Evolutionary conservation across 305 asterid species (phyloP).

Genomic region (Andrographis paniculata): DNA sequence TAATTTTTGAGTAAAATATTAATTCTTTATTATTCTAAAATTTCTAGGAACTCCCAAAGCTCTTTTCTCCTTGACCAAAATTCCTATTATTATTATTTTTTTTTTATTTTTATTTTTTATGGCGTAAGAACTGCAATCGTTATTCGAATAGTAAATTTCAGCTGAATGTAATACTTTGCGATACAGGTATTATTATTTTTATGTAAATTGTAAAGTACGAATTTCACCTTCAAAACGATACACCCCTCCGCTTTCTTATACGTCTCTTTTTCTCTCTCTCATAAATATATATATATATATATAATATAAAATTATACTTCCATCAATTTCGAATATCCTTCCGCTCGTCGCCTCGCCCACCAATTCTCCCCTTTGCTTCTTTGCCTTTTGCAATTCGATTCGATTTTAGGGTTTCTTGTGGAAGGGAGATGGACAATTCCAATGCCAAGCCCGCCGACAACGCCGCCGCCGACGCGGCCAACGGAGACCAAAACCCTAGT

Average conservation of each 20-base stretch:
- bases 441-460: conserved; percentile 25
- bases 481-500: conserved; percentile 32
- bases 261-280: conserved; percentile 12
- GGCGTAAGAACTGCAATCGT: too few species aligned
- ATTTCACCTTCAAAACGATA: too few species aligned
- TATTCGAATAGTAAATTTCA: too few species aligned
- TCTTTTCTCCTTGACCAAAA: too few species aligned
- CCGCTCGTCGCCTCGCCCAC: conserved; percentile 7
- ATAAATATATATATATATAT: background rate
- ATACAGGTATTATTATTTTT: too few species aligned
- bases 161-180: too few species aligned
- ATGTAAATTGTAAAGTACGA: too few species aligned
- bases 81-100: too few species aligned
- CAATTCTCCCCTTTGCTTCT: background rate
- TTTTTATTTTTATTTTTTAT: too few species aligned
- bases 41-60: too few species aligned
- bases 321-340: conserved; percentile 16
- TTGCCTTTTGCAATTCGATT: conserved; percentile 8
- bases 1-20: too few species aligned
- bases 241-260: conserved; percentile 5
- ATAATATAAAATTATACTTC: background rate
- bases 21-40: too few species aligned
- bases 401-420: conserved; percentile 9
- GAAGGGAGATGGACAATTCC: conserved; percentile 34
- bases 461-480: conserved; percentile 17